Base-by-base conservation (phyloP, 2,329 filamentous ascomycete genomes). In the Cytospora mali region DNA sequence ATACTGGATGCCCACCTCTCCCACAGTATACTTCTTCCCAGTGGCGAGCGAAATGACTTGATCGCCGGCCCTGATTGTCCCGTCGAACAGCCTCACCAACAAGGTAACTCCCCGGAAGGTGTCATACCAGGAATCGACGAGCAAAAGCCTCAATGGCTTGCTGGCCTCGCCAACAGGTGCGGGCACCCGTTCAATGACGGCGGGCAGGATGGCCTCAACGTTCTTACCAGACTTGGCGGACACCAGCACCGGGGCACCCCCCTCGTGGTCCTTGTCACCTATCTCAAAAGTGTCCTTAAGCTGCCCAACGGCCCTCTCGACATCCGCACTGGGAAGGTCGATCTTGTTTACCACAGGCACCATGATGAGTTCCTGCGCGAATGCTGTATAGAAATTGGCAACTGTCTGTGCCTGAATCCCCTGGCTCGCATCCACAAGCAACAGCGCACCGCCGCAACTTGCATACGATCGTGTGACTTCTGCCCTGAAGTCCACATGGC, bases 111-210 rank as follows among this genome's bases (percentile, higher is more conserved):
- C 95, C 68, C 93, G 90, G 76, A 97, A 99, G 65, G 89, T 93
- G 72, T 97, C 93, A 74, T 99, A 99, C 95, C 95, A 99, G 25
- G 93, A 97, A 76, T 99, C 95, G 29, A 99, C 93, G 16, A 99
- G 86, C 54, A 99, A 80, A 77, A 98, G 84, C 64, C 91, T 88
- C 62, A 97, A 76, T 1, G 93, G 92, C 69, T 88, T 90, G 18
- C 77, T 81, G 58, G 82, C 77, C 69, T 95, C 88, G 5, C 95
- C 95, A 0, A 84, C 76, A 0, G 95, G 95, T 48, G 87, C 85
- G 23, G 95, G 94, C 4, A 99, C 90, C 64, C 89, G 82, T 68
- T 96, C 89, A 46, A 99, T 88, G 11, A 98, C 92, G 14, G 87
- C 88, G 0, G 95, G 94, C 48, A 99, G 79, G 5, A 99, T 80